Base-by-base conservation (phyloP, 192 early-diverging fungal species). In the Gryganskiella cystojenkinii region DNA sequence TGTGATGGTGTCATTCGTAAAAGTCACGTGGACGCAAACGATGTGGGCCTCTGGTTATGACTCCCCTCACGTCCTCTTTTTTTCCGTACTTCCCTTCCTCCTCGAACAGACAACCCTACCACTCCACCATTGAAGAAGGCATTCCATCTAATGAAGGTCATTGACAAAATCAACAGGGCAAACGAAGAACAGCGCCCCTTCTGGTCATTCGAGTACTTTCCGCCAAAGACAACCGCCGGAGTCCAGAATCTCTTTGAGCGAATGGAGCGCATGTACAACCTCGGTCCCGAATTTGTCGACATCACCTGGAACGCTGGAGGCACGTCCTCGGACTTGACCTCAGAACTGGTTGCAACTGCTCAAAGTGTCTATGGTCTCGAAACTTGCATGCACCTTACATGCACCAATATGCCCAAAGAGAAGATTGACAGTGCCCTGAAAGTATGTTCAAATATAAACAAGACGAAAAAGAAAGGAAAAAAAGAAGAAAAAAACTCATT, bases 291-390 rank as follows among this genome's bases (percentile, higher is more conserved):
- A 66, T 99, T 99, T 78, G 90, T 96, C 28, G 96, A 97, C 46
- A 94, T 99, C 60, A 99, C 98, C 8, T 99, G 98, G 98, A 93
- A 92, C 49, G 98, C 98, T 11, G 98, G 98, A 9, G 98, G 98
- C 3, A 84, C 91, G 19, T 91, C 92, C 15, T 91, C 95, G 6
- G 94, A 97, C 60, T 83, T 92, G n/a, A 99, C 96, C 4, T 71
- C 93, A 31, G 94, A 98, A 79, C 91, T 99, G 24, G 89, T 90
- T 49, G 83, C 89, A 0, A 93, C 92, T 15, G 92, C 95, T 8
- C 96, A 98, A 88, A 87, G 89, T 33, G 93, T 96, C 2, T 95
- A 95, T 69, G 96, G 96, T 3, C 85, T 98, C 22, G 95, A 98
- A 66, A 92, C 95, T 0, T 85, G 89, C 65, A 97, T 98, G 96